Evolutionary conservation across 2,329 filamentous ascomycete species (phyloP).

Genomic region (Exophiala sp.): DNA sequence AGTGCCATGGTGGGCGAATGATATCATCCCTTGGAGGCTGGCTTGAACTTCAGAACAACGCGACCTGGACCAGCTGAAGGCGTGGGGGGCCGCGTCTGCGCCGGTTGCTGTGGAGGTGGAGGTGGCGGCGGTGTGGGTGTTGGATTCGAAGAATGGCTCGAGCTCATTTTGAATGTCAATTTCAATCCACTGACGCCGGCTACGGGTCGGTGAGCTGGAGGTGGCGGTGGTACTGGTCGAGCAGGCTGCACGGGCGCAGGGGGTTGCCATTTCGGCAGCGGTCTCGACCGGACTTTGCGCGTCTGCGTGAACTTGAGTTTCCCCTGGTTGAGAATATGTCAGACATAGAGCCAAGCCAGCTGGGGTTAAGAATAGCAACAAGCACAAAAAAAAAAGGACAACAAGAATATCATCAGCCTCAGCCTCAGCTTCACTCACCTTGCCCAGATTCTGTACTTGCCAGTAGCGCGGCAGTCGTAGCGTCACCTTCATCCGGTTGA

Average conservation of each 20-base stretch:
- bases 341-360: slow-evolving; percentile 12
- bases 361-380: background rate
- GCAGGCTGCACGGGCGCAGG: slow-evolving; percentile 18
- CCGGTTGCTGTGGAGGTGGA: slow-evolving; percentile 26
- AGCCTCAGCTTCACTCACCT: slow-evolving; percentile 36
- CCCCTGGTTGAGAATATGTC: slow-evolving; percentile 31
- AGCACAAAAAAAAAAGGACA: background rate
- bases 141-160: slow-evolving; percentile 31
- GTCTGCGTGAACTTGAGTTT: slow-evolving; percentile 41
- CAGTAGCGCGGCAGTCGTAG: slow-evolving; percentile 54
- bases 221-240: slow-evolving; percentile 4
- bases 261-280: slow-evolving; percentile 30
- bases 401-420: background rate
- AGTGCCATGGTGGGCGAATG: too few relatives aligned
- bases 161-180: slow-evolving; percentile 29
- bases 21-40: slow-evolving; percentile 32
- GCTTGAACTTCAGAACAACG: slow-evolving; percentile 41
- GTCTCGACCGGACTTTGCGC: slow-evolving; percentile 36
- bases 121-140: slow-evolving; percentile 34
- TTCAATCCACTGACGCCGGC: slow-evolving; percentile 11
- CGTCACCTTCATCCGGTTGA: slow-evolving; percentile 45
- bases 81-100: slow-evolving; percentile 21
- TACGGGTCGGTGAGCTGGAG: slow-evolving; percentile 6
- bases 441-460: slow-evolving; percentile 49
- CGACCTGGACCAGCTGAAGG: slow-evolving; percentile 34